Conservation (phyloP, 257 asterid species). For the Gynochthodes officinalis region DNA sequence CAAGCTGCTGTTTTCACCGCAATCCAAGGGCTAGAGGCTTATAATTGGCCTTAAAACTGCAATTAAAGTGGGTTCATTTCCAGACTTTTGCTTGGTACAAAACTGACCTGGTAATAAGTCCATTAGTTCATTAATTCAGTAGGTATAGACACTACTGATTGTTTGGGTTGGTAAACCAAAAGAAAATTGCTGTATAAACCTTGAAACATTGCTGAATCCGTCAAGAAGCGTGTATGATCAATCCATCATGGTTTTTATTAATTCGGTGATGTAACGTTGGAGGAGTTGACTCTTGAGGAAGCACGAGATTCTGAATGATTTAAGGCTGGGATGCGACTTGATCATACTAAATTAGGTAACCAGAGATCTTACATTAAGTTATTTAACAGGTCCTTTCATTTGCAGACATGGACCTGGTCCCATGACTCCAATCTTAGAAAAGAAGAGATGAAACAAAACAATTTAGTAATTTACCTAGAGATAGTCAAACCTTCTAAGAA, state of each 20-base stretch:
- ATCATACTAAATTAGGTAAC: background rate
- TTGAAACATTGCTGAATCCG: background rate
- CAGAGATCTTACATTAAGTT: background rate
- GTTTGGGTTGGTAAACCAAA: too few relatives aligned
- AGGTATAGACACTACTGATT: too few relatives aligned
- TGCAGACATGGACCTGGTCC: background rate
- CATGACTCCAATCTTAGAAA: background rate
- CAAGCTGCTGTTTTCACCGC: background rate
- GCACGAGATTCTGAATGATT: slow-evolving; percentile 6
- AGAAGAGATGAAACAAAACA: background rate
- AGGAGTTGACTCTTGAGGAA: background rate
- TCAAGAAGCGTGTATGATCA: too few relatives aligned
- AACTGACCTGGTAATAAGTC: too few relatives aligned
- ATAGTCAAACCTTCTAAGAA: too few relatives aligned
- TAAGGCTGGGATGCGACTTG: background rate
- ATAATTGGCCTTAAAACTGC: too few relatives aligned
- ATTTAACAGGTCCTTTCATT: background rate
- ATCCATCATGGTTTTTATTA: too few relatives aligned
- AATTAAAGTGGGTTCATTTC: too few relatives aligned
- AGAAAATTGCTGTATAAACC: too few relatives aligned
- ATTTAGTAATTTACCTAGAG: background rate
- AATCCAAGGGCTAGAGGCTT: too few relatives aligned
- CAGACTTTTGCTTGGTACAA: too few relatives aligned
- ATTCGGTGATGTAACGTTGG: background rate
- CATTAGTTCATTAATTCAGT: too few relatives aligned